A percentile compares a stretch with the other conserved stretches of the same genome.
These are phyloP conservation scores for Myxozyma sirexii DNA, from an alignment of 805 yeast species.

Conservation along the genomic window DNA sequence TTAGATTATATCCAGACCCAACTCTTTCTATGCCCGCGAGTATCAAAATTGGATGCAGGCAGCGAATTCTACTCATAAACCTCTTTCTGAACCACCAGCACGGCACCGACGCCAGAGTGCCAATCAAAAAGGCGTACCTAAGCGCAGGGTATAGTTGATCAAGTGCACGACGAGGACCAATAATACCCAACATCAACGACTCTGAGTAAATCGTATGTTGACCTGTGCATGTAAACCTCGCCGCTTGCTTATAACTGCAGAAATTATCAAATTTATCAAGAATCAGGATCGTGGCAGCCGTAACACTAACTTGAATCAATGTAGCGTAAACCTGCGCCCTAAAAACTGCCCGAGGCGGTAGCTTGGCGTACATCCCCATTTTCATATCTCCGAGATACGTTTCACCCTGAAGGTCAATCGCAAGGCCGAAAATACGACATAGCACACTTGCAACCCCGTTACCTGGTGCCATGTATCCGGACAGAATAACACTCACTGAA, in stretches of 20 bases:
- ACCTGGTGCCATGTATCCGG: conserved; percentile 66
- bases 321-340: conserved; percentile 52
- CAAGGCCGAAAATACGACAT: conserved; percentile 61
- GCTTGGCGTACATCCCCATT: conserved; percentile 63
- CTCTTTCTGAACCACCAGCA: conserved; percentile 39
- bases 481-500: conserved; percentile 62
- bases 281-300: conserved; percentile 37
- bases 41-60: conserved; percentile 67
- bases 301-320: conserved; percentile 46
- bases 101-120: conserved; percentile 52
- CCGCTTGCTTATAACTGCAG: conserved; percentile 49
- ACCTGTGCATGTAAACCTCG: conserved; percentile 53
- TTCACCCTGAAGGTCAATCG: conserved; percentile 56
- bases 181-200: conserved; percentile 62
- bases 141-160: conserved; percentile 54
- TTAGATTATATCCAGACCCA: conserved; percentile 55
- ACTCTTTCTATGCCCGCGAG: conserved; percentile 41
- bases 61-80: conserved; percentile 40
- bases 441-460: conserved; percentile 62
- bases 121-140: conserved; percentile 61
- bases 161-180: conserved; percentile 65
- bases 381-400: conserved; percentile 59
- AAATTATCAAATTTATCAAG: conserved; percentile 38
- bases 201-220: conserved; percentile 56
- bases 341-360: conserved; percentile 64